These are phyloP conservation scores for Neonectria neomacrospora DNA, from an alignment of 2,329 filamentous ascomycete genomes.

Conservation along the genomic window DNA sequence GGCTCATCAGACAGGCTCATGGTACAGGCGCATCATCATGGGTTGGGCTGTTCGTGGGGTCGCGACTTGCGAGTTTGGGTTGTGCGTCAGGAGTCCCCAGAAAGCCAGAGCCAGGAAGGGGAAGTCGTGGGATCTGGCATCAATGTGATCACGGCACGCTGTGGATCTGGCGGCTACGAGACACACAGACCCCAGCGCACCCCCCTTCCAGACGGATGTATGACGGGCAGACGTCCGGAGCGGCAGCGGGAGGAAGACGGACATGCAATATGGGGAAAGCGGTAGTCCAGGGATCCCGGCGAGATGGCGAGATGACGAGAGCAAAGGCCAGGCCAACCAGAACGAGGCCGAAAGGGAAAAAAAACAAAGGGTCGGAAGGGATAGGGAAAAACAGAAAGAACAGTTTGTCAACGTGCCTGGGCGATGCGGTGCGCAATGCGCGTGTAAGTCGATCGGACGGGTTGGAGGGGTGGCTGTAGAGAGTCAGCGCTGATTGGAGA, in stretches of 20 bases:
- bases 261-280: not conserved
- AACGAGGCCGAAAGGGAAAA: slow-evolving; percentile 10
- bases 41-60: slow-evolving; percentile 15
- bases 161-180: slow-evolving; percentile 27
- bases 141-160: slow-evolving; percentile 31
- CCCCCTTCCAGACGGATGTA: slow-evolving; percentile 27
- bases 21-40: not conserved
- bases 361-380: slow-evolving; percentile 25
- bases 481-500: slow-evolving; percentile 39
- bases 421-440: slow-evolving; percentile 40
- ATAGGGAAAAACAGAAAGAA: slow-evolving; percentile 32
- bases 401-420: slow-evolving; percentile 40
- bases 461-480: slow-evolving; percentile 38
- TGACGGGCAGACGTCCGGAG: slow-evolving; percentile 15
- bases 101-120: not conserved
- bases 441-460: slow-evolving; percentile 35
- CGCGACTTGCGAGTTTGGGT: not conserved
- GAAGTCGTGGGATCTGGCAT: slow-evolving; percentile 25
- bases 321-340: slow-evolving; percentile 25
- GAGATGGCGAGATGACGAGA: slow-evolving; percentile 21
- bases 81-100: not conserved
- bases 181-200: slow-evolving; percentile 23
- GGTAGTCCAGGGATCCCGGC: slow-evolving; percentile 6
- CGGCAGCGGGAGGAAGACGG: slow-evolving; percentile 18
- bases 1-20: slow-evolving; percentile 29